Evolutionary conservation across 179 eudicot genomes (phyloP).

Genomic region (Camellia oleifera): DNA sequence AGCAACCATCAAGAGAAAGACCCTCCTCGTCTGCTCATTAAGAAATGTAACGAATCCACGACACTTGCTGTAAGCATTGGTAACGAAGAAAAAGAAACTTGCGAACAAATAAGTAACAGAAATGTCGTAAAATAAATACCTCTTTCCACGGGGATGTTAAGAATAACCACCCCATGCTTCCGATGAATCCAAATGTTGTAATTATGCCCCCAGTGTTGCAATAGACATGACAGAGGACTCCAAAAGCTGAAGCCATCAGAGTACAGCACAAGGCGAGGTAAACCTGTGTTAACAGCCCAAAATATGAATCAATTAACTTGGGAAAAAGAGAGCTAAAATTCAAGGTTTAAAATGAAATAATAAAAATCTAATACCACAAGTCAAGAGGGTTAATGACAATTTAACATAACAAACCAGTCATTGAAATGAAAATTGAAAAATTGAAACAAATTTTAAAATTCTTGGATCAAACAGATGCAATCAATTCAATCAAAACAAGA

Average conservation of each 20-base stretch:
- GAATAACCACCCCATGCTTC: not conserved
- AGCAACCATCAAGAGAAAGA: not conserved
- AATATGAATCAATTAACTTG: not conserved
- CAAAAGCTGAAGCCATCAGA: not conserved
- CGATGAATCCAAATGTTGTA: not conserved
- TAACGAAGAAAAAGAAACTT: not conserved
- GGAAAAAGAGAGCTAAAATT: not conserved
- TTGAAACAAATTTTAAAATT: not conserved
- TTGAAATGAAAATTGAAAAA: too few relatives aligned
- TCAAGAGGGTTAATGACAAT: not conserved
- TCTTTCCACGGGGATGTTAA: not conserved
- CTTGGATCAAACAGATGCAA: not conserved
- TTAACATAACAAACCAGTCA: too few relatives aligned
- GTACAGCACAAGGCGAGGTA: not conserved
- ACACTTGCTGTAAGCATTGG: not conserved
- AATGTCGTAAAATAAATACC: not conserved
- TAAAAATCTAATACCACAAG: not conserved
- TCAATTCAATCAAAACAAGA: not conserved
- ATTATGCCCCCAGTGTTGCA: slow-evolving; percentile 1
- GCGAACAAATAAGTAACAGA: not conserved
- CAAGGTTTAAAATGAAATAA: too few relatives aligned
- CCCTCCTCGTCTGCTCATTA: not conserved
- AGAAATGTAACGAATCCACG: not conserved
- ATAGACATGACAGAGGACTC: not conserved
- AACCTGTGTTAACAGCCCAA: not conserved